phyloP scores from a whole-genome alignment of 2,329 filamentous ascomycete species.

The Colletotrichum gloeosporioides region DNA sequence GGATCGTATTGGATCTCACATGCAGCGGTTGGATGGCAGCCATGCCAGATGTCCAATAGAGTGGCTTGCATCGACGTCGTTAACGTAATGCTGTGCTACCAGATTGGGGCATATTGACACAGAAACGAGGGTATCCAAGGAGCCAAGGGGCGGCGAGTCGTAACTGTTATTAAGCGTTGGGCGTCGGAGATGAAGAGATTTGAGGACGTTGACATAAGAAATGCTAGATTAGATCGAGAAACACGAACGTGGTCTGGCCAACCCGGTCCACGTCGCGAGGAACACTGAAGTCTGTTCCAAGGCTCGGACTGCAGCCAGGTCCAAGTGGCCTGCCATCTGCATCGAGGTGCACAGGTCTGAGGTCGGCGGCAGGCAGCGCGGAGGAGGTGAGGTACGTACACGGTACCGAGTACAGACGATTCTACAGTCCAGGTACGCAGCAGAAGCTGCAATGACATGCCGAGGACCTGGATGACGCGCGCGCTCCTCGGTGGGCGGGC shows the following conservation, averaged over 20 bases:
- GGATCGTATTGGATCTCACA: conserved; percentile 20
- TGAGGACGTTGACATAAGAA: conserved; percentile 10
- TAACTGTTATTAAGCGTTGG: neutral
- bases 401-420: neutral
- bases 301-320: neutral
- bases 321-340: conserved; percentile 4
- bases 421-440: neutral
- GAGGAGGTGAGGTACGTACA: neutral
- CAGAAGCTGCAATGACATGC: neutral
- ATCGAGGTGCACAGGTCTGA: neutral
- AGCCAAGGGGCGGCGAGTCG: neutral
- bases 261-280: neutral
- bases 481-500: neutral
- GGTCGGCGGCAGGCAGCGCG: neutral
- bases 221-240: neutral
- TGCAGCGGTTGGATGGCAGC: neutral
- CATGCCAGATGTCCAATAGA: conserved; percentile 10
- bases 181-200: neutral
- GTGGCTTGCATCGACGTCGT: conserved; percentile 6
- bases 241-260: neutral
- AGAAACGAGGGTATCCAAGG: neutral
- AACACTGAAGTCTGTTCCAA: neutral
- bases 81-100: conserved; percentile 14
- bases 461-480: neutral
- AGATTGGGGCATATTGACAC: neutral